Evolutionary conservation across 176 grass and related monocot genomes (phyloP), one percentile per base, ranked within the genome.

Genomic region (Triticum urartu): DNA sequence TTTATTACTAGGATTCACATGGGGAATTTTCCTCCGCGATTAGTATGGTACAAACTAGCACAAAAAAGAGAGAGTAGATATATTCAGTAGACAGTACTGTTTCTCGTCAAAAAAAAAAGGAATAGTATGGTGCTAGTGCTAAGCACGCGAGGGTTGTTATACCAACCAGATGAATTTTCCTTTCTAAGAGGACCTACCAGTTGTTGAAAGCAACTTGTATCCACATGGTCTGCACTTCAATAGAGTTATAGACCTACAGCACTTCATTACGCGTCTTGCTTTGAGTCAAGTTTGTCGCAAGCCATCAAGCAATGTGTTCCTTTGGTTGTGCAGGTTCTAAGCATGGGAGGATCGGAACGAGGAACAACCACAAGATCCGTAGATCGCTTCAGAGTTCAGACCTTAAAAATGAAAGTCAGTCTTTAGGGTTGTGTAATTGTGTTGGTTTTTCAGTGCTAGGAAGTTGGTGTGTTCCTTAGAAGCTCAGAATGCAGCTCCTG

Each of bases 291-390:
- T 58, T 58, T 74, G 0, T n/a, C n/a, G 1, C 54, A 59, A 60
- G 42, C 39, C 39, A 59, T 64, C 32, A 33, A 52, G 77, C 40
- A 70, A 52, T 77, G 32, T 15, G 69, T 50, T 76, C 21, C 11
- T 12, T 75, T 68, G 40, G 32, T 50, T 67, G 25, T 85, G 86
- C 90, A 88, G 90, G 62, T 64, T 42, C 40, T 64, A 24, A 78
- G 63, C 42, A 77, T 64, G 1, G 11, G 73, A 84, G 67, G 68
- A 63, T 47, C 38, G 68, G 85, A 24, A 10, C 68, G 62, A 79
- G 25, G 66, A 59, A 17, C 5, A 64, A 81, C 26, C 62, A 36
- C 66, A 68, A 36, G 13, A 66, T 69, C 62, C 35, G 9, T 43
- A 85, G 64, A 79, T 77, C 52, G 70, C 81, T 34, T 26, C 39